Evolutionary conservation across 169 alveolate species (phyloP).

Genomic region (Plasmodium gallinaceum): DNA sequence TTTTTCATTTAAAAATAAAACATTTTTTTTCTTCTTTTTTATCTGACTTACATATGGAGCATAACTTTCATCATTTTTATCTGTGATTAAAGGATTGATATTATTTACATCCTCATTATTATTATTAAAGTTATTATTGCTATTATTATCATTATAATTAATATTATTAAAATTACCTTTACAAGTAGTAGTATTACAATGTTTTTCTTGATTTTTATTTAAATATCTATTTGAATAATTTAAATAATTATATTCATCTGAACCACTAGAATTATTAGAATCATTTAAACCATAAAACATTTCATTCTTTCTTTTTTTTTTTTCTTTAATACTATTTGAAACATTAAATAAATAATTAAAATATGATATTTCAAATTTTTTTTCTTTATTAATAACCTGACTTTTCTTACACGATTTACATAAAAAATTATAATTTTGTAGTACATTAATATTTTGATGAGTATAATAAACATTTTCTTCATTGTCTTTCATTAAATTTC

Average conservation of each 20-base stretch:
- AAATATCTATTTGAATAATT: background rate
- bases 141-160: background rate
- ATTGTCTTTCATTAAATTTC: background rate
- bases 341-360: slow-evolving; percentile 21
- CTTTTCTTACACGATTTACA: slow-evolving; percentile 51
- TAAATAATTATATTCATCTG: slow-evolving; percentile 38
- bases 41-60: background rate
- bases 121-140: background rate
- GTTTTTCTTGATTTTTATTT: background rate
- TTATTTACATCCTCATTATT: background rate
- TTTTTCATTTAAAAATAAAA: background rate
- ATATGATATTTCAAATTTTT: slow-evolving; percentile 1
- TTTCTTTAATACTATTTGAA: background rate
- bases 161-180: background rate
- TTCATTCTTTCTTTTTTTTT: slow-evolving; percentile 5
- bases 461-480: slow-evolving; percentile 40
- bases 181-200: background rate
- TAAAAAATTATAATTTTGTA: slow-evolving; percentile 10
- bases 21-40: background rate
- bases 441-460: slow-evolving; percentile 1
- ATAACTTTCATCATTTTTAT: background rate
- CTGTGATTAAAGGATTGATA: background rate
- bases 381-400: slow-evolving; percentile 6
- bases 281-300: background rate
- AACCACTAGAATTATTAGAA: slow-evolving; percentile 16